Conservation (phyloP, 148 eudicot species). For the Nepenthes mirabilis region DNA sequence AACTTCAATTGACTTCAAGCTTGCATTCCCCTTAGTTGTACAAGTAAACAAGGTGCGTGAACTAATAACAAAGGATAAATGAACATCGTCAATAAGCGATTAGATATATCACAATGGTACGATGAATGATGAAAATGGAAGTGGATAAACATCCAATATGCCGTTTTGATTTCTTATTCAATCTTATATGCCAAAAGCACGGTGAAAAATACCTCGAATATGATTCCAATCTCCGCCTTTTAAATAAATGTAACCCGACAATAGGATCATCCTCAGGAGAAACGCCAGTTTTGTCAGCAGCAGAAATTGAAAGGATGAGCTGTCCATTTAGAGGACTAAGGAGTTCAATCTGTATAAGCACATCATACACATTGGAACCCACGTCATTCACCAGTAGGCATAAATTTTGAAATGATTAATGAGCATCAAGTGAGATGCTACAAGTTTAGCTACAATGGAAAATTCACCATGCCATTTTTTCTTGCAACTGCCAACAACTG, state of each 20-base stretch:
- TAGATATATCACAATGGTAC: background rate
- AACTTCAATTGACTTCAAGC: slow-evolving; percentile 34
- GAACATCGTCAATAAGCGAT: background rate
- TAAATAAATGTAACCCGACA: slow-evolving; percentile 74
- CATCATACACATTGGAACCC: background rate
- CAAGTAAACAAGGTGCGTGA: slow-evolving; percentile 71
- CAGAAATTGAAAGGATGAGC: slow-evolving; percentile 29
- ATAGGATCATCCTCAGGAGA: slow-evolving; percentile 41
- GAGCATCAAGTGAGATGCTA: background rate
- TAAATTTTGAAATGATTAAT: background rate
- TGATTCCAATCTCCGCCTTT: slow-evolving; percentile 24
- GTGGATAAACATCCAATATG: background rate
- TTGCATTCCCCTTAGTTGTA: slow-evolving; percentile 59
- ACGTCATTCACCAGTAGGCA: background rate
- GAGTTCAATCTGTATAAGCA: slow-evolving; percentile 45
- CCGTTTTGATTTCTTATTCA: background rate
- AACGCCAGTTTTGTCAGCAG: slow-evolving; percentile 13
- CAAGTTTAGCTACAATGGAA: background rate
- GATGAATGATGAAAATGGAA: background rate
- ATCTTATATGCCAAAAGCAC: background rate
- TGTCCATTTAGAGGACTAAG: slow-evolving; percentile 69
- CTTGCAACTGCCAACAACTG: slow-evolving; percentile 86
- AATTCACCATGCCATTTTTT: slow-evolving; percentile 56
- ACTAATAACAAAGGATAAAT: slow-evolving; percentile 20
- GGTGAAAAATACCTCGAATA: slow-evolving; percentile 36